Evolutionary conservation across 495 filamentous ascomycete genomes (phyloP).

Genomic region (Podospora bellae-mahoneyi): DNA sequence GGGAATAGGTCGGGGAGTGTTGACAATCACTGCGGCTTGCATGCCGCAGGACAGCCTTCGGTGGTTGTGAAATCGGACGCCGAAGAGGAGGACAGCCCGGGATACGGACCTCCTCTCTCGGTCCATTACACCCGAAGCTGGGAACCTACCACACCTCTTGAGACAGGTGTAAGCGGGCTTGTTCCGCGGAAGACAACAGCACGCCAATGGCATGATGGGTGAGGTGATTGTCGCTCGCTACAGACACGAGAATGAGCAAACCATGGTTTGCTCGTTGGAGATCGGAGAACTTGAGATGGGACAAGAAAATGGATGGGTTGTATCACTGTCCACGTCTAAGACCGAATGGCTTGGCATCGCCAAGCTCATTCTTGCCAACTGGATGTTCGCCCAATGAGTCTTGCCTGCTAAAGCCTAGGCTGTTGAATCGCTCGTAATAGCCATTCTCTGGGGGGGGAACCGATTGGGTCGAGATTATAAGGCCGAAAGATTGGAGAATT

Average conservation of each 20-base stretch:
- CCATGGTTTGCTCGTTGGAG: neutral
- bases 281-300: neutral
- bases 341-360: neutral
- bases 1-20: neutral
- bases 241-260: neutral
- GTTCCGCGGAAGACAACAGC: neutral
- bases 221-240: neutral
- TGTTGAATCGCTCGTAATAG: neutral
- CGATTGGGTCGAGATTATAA: neutral
- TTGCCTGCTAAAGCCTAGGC: neutral
- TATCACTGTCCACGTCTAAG: neutral
- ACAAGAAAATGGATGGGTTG: neutral
- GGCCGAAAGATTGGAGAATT: neutral
- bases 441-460: neutral
- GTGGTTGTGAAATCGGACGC: neutral
- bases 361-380: neutral
- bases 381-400: neutral
- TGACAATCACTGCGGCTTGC: neutral
- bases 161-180: neutral
- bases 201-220: neutral
- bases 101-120: neutral
- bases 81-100: neutral
- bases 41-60: neutral
- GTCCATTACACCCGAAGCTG: neutral
- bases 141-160: neutral